Conservation (phyloP, 1,139 yeast genomes). For the Hemisphaericaspora xylanilytica region DNA sequence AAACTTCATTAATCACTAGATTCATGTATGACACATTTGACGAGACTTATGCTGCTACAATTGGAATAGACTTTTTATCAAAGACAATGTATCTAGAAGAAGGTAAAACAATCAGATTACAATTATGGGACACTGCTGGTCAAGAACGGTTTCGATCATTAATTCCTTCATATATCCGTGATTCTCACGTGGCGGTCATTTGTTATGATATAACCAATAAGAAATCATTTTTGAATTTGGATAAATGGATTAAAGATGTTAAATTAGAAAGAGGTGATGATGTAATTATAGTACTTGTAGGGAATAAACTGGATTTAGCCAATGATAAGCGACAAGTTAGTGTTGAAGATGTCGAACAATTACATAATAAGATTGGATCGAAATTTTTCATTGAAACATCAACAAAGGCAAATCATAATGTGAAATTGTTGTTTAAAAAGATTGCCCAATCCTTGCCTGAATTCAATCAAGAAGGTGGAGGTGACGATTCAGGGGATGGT, state of each 20-base stretch:
- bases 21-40: conserved; percentile 99
- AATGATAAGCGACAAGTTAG: conserved; percentile 77
- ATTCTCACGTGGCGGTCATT: conserved; percentile 94
- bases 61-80: conserved; percentile 92
- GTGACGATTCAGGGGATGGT: conserved; percentile 17
- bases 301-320: conserved; percentile 59
- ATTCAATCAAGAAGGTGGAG: conserved; percentile 46
- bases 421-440: conserved; percentile 81
- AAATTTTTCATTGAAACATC: conserved; percentile 87
- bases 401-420: conserved; percentile 93
- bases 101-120: conserved; percentile 49
- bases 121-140: conserved; percentile 62
- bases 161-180: conserved; percentile 88
- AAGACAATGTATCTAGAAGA: conserved; percentile 68
- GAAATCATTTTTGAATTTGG: conserved; percentile 73
- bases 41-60: conserved; percentile 92
- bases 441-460: conserved; percentile 92
- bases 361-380: conserved; percentile 56
- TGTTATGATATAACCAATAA: conserved; percentile 90
- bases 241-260: conserved; percentile 62
- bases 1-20: conserved; percentile 89
- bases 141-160: conserved; percentile 58
- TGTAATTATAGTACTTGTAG: conserved; percentile 43
- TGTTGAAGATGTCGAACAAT: conserved; percentile 71
- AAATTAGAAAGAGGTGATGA: conserved; percentile 69